Evolutionary conservation across 2,329 filamentous ascomycete genomes (phyloP), one percentile per base, ranked within the genome.

Genomic region (Tolypocladium ophioglossoides): DNA sequence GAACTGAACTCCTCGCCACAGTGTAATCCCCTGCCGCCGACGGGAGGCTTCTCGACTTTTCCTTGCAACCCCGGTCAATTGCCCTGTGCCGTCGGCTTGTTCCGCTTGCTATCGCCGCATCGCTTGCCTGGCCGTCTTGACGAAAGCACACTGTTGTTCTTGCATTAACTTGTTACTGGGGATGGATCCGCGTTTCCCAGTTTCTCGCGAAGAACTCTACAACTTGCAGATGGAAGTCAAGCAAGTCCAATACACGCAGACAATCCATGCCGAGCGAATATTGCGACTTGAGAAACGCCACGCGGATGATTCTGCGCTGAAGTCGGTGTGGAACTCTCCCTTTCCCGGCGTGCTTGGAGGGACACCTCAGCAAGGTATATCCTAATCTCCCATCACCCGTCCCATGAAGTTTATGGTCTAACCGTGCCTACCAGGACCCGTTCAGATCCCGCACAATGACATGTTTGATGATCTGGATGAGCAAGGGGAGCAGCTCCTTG

Each of bases 311-410:
- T 80, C 81, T 51, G 78, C 81, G 35, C 71, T 86, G 56, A 95
- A 92, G 71, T 95, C 88, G 57, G 87, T 95, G 54, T 99, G 94
- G 94, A 86, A 87, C 59, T 95, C 91, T 54, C 91, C 91, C 18
- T 96, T 96, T 67, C 91, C 92, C n/a, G 86, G 85, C 59, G 83
- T 91, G 40, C 70, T 95, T 55, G 85, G 86, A 62, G 87, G 89
- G 53, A 91, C 90, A 48, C 87, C 91, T 53, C 88, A 95, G 68
- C 88, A 95, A 75, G 90, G 92, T 95, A 73, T 9, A 14, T 9
- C 22, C 18, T 35, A 6, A 14, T 9, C 24, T 52, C 37, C 37
- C 22, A 20, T 32, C 12, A 12, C 16, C 11, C 18, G 35, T 27
- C 22, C 9, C 34, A 24, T 50, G 49, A 16, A 27, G 4, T n/a